Percentiles rank a stretch among this genome's conserved stretches.
Evolutionary conservation across 495 filamentous ascomycete species (phyloP).

Genomic region (Neurospora discreta): DNA sequence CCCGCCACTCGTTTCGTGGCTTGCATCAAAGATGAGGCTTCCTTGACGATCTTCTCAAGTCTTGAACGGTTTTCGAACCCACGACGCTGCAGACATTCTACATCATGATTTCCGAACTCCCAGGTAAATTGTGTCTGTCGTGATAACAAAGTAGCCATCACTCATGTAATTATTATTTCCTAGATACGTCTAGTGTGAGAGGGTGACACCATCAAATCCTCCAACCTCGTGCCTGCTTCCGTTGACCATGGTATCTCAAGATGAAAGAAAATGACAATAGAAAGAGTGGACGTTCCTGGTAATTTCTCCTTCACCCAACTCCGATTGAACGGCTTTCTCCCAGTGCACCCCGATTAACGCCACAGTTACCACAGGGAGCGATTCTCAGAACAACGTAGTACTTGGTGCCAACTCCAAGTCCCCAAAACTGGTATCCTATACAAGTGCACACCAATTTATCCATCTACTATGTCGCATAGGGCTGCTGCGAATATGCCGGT

Average conservation of each 20-base stretch:
- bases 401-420: neutral
- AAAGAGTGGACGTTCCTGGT: neutral
- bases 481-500: slow-evolving; percentile 10
- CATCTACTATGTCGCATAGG: slow-evolving; percentile 3
- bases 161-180: neutral
- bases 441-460: neutral
- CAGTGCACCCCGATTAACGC: neutral
- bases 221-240: neutral
- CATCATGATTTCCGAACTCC: neutral
- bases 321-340: neutral
- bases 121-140: neutral
- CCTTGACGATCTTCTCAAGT: neutral
- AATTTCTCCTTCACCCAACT: neutral
- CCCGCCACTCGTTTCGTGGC: no score
- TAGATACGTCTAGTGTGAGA: neutral
- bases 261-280: neutral
- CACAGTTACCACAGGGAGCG: neutral
- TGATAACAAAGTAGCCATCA: neutral
- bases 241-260: neutral
- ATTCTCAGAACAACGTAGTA: neutral
- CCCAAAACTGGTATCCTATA: neutral
- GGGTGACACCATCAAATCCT: neutral
- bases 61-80: neutral
- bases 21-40: no score
- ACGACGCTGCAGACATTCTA: neutral